Conservation (phyloP, 2,329 filamentous ascomycete genomes). For the Colletotrichum sp. region DNA sequence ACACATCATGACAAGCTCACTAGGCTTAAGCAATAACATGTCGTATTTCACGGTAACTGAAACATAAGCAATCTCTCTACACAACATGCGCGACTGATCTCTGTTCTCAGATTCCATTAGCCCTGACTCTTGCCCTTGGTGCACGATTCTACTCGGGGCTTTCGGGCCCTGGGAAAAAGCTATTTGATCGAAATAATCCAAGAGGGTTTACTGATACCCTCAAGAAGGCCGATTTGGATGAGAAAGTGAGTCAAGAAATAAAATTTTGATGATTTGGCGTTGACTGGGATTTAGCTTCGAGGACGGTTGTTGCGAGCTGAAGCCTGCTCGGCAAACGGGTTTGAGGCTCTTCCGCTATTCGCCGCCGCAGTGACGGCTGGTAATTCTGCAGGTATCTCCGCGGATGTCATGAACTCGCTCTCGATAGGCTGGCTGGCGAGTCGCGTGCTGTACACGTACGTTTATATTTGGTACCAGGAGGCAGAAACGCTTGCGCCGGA, state of each 20-base stretch:
- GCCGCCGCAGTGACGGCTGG: not conserved
- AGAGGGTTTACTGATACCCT: not conserved
- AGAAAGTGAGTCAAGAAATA: not conserved
- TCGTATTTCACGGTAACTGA: not conserved
- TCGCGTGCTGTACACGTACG: not conserved
- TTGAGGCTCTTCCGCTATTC: not conserved
- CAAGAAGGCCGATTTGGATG: not conserved
- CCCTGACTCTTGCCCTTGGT: not conserved
- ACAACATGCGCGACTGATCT: too few species aligned
- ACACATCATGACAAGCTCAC: not conserved
- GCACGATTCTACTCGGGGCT: not conserved
- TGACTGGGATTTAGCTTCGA: not conserved
- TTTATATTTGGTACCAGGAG: not conserved
- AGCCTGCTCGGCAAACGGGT: not conserved
- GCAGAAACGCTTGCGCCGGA: not conserved
- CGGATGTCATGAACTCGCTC: not conserved
- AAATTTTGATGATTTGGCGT: rapidly evolving
- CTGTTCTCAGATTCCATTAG: not conserved
- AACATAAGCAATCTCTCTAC: too few species aligned
- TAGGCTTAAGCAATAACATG: not conserved
- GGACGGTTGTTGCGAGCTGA: not conserved
- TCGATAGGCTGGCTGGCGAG: not conserved
- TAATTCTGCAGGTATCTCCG: not conserved
- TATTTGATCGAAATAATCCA: not conserved
- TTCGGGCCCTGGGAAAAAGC: not conserved